Evolutionary conservation across 306 rosid species (phyloP).

Genomic region (Cucumis cinereus): DNA sequence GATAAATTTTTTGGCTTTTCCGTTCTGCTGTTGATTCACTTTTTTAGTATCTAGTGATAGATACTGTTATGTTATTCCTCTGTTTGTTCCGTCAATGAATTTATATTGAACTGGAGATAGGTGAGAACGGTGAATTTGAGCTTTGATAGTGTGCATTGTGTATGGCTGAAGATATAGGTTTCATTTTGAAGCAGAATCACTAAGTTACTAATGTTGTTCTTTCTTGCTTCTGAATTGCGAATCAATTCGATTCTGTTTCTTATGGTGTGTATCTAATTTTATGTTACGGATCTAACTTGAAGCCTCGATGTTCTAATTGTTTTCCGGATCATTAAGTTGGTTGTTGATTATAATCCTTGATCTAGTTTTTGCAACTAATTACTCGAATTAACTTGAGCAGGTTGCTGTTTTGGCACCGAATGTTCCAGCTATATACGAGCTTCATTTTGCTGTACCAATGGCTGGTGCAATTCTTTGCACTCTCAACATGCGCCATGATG

Average conservation of each 20-base stretch:
- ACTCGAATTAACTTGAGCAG: neutral
- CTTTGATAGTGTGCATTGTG: neutral
- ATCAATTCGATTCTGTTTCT: neutral
- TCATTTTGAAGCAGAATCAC: neutral
- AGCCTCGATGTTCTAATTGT: neutral
- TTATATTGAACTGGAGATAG: neutral
- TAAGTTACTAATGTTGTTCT: neutral
- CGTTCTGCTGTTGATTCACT: neutral
- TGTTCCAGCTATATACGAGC: constrained; percentile 68
- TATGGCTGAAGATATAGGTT: neutral
- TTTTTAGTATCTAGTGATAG: neutral
- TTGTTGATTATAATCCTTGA: neutral
- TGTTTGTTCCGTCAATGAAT: neutral
- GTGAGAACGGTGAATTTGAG: neutral
- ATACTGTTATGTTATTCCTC: neutral
- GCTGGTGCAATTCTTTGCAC: constrained; percentile 48
- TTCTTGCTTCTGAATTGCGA: neutral
- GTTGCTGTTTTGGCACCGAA: constrained; percentile 52
- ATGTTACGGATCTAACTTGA: neutral
- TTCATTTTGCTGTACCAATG: constrained; percentile 70
- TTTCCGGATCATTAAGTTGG: neutral
- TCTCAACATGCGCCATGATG: constrained; percentile 60
- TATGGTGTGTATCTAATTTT: neutral
- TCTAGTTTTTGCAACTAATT: neutral
- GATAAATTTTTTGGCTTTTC: neutral